Percentiles rank a stretch among this genome's conserved stretches.
phyloP scores from a whole-genome alignment of 495 filamentous ascomycete species.

The Melanomma pulvis-pyrius region DNA sequence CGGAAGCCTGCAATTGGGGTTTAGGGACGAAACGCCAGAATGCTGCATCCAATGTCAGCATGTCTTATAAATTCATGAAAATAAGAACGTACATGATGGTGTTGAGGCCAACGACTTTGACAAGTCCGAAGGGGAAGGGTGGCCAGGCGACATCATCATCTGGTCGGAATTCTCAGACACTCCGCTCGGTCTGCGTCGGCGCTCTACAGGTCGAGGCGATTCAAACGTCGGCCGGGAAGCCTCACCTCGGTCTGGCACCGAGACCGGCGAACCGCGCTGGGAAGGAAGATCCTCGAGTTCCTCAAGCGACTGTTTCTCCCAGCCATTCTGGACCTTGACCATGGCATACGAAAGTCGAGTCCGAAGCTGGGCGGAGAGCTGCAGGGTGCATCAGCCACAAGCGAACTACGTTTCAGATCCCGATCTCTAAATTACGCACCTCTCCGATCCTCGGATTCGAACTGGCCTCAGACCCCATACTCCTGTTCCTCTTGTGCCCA shows the following conservation, averaged over 20 bases:
- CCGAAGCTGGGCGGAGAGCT: constrained; percentile 77
- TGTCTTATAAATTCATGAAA: not conserved
- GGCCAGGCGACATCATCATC: constrained; percentile 27
- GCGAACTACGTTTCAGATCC: constrained; percentile 23
- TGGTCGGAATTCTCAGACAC: constrained; percentile 37
- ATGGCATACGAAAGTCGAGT: constrained; percentile 85
- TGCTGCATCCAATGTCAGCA: constrained; percentile 18
- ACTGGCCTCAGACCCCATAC: constrained; percentile 60
- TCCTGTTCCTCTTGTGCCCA: constrained; percentile 70
- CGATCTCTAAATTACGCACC: constrained; percentile 52
- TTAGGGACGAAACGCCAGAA: constrained; percentile 24
- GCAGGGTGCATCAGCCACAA: constrained; percentile 28
- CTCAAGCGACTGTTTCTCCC: constrained; percentile 69
- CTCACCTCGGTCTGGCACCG: constrained; percentile 3
- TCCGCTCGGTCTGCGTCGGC: constrained; percentile 32
- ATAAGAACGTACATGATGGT: constrained; percentile 19
- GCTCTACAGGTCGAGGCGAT: constrained; percentile 25
- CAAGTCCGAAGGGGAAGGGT: constrained; percentile 20
- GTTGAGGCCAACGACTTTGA: constrained; percentile 18
- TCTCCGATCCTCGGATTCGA: constrained; percentile 69
- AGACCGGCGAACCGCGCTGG: constrained; percentile 47
- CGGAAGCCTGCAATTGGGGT: not conserved
- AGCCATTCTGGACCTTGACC: constrained; percentile 85
- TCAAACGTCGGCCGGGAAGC: constrained; percentile 24
- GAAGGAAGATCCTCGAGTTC: constrained; percentile 71